phyloP scores from a whole-genome alignment of 2,329 filamentous ascomycete genomes.

The Clonostachys chloroleuca region DNA sequence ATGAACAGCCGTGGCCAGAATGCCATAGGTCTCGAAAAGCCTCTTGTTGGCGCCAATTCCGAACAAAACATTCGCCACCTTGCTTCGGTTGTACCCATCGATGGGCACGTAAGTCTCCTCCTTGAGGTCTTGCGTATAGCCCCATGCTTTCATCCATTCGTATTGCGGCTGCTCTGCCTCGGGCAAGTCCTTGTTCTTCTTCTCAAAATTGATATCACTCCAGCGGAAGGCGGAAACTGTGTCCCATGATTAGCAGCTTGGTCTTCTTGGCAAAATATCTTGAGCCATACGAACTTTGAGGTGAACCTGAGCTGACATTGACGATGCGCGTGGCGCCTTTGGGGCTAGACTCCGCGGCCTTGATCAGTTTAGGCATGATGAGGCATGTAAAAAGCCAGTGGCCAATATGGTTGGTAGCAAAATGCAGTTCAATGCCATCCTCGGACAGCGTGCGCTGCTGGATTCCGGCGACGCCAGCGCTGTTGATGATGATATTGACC shows the following conservation, averaged over 20 bases:
- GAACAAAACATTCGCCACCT: constrained; percentile 19
- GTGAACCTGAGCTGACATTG: constrained; percentile 34
- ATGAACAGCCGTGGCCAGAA: constrained; percentile 20
- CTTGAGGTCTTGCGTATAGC: constrained; percentile 6
- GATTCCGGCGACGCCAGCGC: constrained; percentile 29
- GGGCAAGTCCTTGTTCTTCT: constrained; percentile 13
- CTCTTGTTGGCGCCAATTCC: constrained; percentile 13
- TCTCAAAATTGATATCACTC: constrained; percentile 36
- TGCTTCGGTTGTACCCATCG: constrained; percentile 17
- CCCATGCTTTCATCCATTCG: constrained; percentile 6
- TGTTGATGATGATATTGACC: constrained; percentile 31
- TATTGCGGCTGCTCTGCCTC: constrained; percentile 8
- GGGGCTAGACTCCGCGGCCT: constrained; percentile 14
- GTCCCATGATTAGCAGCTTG: too few relatives aligned
- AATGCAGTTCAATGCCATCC: constrained; percentile 29
- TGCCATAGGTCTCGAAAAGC: constrained; percentile 20
- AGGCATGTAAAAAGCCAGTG: constrained; percentile 29
- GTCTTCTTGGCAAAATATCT: neutral
- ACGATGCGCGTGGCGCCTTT: constrained; percentile 28
- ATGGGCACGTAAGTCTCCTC: constrained; percentile 12
- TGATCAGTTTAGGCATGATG: constrained; percentile 24
- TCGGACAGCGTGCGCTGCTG: constrained; percentile 17
- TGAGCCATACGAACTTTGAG: constrained; percentile 16
- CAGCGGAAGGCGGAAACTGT: constrained; percentile 22
- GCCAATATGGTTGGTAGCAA: constrained; percentile 29